These are phyloP conservation scores for Rhododendron kiyosumense DNA, from an alignment of 148 eudicot genomes.

Conservation along the genomic window DNA sequence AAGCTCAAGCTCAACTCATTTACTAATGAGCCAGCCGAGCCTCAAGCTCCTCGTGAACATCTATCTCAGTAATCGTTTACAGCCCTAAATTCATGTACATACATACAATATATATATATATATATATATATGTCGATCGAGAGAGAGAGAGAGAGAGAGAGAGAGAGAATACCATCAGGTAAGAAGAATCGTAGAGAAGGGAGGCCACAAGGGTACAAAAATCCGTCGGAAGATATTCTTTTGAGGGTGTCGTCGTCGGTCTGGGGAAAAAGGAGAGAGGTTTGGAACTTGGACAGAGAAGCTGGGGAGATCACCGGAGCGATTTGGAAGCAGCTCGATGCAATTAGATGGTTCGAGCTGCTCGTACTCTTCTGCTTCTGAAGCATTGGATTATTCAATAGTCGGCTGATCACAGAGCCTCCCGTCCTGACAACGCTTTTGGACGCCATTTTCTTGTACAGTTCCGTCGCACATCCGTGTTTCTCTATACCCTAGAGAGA, in stretches of 20 bases:
- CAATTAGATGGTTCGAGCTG: neutral
- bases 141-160: neutral
- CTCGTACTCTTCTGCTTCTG: neutral
- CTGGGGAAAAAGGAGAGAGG: constrained; percentile 24
- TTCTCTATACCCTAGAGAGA: neutral
- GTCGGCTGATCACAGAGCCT: constrained; percentile 36
- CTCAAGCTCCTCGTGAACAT: neutral
- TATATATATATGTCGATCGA: no score
- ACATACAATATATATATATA: no score
- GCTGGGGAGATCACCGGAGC: constrained; percentile 20
- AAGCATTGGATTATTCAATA: constrained; percentile 24
- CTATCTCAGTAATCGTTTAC: no score
- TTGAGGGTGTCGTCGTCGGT: constrained; percentile 29
- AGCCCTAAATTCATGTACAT: no score
- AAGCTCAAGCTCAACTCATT: neutral
- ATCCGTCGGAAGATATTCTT: constrained; percentile 25
- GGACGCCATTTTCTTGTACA: constrained; percentile 33
- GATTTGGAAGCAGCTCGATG: constrained; percentile 8
- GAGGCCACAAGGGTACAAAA: constrained; percentile 54
- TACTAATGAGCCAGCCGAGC: neutral
- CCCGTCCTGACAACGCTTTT: constrained; percentile 60
- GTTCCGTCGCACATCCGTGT: no score
- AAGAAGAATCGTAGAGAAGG: constrained; percentile 67
- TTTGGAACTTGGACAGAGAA: constrained; percentile 18
- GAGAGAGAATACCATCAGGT: constrained; percentile 53